Percentiles rank a stretch among this genome's conserved stretches.
These are phyloP conservation scores for Diaporthe destruens DNA, from an alignment of 2,329 filamentous ascomycete genomes.

Conservation along the genomic window DNA sequence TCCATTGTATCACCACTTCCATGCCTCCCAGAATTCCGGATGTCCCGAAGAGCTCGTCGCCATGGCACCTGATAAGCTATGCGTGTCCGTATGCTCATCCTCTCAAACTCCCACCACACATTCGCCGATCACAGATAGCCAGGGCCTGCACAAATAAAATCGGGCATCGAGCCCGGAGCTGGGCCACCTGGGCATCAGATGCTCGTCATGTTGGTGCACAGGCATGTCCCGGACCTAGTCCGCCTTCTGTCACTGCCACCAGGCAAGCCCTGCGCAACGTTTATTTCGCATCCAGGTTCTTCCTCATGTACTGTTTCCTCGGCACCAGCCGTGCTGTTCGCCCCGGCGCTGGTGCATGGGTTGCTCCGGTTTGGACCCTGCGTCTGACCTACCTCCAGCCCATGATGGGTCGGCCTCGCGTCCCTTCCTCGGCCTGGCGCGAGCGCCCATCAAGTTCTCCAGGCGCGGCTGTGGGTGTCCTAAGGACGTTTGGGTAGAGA, in stretches of 20 bases:
- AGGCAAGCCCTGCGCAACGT: neutral
- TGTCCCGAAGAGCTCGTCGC: neutral
- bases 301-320: conserved; percentile 4
- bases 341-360: neutral
- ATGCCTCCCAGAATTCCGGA: too few species aligned
- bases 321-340: neutral
- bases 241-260: neutral
- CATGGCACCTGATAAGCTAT: neutral
- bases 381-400: neutral
- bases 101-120: conserved; percentile 1
- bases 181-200: conserved; percentile 2
- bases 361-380: neutral
- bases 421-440: too few species aligned
- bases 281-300: neutral
- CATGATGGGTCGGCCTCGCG: too few species aligned
- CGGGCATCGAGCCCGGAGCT: too few species aligned
- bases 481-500: neutral
- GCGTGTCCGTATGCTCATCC: neutral
- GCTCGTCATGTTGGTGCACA: conserved; percentile 4
- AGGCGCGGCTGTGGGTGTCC: too few species aligned
- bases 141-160: neutral
- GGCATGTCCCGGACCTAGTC: neutral
- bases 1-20: neutral
- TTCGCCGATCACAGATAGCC: conserved; percentile 13
- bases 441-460: too few species aligned